phyloP scores from a whole-genome alignment of 306 rosid species.

The Sphenostylis stenocarpa region DNA sequence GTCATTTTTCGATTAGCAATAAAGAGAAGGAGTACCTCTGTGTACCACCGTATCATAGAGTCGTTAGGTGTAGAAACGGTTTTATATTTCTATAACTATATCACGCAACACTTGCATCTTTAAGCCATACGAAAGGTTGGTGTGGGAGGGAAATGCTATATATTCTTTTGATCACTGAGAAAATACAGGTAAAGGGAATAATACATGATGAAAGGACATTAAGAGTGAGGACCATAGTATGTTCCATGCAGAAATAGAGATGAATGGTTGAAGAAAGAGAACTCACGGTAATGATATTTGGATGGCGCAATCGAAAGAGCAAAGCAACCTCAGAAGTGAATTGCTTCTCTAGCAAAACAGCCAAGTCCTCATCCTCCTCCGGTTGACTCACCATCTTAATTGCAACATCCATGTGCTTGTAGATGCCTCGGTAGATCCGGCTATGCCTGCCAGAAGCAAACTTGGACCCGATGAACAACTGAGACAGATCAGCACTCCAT shows the following conservation, averaged over 20 bases:
- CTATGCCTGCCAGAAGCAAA: constrained; percentile 95
- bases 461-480: constrained; percentile 75
- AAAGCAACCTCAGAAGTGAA: constrained; percentile 90
- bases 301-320: constrained; percentile 77
- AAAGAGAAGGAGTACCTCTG: constrained; percentile 3
- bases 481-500: constrained; percentile 97
- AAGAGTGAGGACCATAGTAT: neutral
- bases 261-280: constrained; percentile 6
- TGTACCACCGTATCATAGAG: neutral
- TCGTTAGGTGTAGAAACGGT: neutral
- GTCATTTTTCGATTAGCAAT: neutral
- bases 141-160: neutral
- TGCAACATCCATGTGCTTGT: constrained; percentile 88
- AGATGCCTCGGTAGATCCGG: constrained; percentile 90
- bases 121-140: neutral
- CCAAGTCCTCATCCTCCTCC: constrained; percentile 80
- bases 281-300: constrained; percentile 91
- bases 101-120: neutral
- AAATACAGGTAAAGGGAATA: neutral
- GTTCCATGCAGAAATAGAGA: neutral
- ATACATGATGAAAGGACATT: neutral
- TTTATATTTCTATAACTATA: neutral
- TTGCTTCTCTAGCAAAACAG: constrained; percentile 68
- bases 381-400: constrained; percentile 94
- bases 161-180: neutral